Evolutionary conservation across 169 alveolate species (phyloP).

Genomic region (Pseudocohnilembus persalinus): DNA sequence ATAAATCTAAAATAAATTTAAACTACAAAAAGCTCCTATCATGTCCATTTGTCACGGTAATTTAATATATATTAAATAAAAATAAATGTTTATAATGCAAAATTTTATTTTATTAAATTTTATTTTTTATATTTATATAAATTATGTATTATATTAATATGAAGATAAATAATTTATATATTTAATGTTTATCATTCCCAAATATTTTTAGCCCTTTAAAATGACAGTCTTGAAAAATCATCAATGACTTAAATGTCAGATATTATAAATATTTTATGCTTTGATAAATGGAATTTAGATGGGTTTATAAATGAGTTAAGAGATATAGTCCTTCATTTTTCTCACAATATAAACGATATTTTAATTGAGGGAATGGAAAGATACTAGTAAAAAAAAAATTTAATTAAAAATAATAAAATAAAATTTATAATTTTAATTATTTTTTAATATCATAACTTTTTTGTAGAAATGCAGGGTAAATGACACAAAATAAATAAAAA

Average conservation of each 20-base stretch:
- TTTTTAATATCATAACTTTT: too few relatives aligned
- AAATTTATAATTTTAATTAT: too few relatives aligned
- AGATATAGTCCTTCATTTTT: not conserved
- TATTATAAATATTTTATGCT: constrained; percentile 6
- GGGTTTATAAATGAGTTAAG: constrained; percentile 10
- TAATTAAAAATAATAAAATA: not conserved
- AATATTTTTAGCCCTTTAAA: constrained; percentile 2
- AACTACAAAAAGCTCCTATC: not conserved
- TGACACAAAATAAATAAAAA: not conserved
- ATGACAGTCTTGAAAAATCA: not conserved
- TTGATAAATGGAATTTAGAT: not conserved
- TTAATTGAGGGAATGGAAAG: not conserved
- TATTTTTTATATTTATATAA: too few relatives aligned
- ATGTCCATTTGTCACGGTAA: not conserved
- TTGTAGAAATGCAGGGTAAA: not conserved
- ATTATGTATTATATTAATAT: too few relatives aligned
- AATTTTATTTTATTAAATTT: too few relatives aligned
- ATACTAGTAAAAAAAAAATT: not conserved
- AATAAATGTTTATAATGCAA: not conserved
- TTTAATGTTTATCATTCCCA: too few relatives aligned
- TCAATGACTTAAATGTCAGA: constrained; percentile 16
- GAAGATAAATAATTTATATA: too few relatives aligned
- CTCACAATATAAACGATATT: not conserved
- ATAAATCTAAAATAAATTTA: not conserved
- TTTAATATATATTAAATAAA: not conserved